These are phyloP conservation scores for Multifurca ochricompacta DNA, from an alignment of 768 basidiomycete genomes.

Conservation along the genomic window DNA sequence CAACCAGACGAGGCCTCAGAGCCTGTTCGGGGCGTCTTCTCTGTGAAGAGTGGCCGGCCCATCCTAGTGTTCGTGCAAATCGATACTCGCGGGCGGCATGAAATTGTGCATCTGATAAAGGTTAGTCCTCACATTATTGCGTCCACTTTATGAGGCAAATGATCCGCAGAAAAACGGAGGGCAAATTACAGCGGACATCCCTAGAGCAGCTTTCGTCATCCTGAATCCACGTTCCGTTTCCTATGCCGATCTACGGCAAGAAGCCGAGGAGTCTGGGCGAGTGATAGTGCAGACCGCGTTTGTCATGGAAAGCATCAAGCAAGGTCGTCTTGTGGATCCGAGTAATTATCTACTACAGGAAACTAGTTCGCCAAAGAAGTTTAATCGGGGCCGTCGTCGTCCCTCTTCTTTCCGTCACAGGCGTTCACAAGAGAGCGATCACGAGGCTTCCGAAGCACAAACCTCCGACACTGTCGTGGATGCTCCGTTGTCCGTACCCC, in stretches of 20 bases:
- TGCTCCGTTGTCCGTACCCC: background rate
- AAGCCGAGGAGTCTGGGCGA: slow-evolving; percentile 31
- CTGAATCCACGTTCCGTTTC: slow-evolving; percentile 44
- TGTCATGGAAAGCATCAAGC: slow-evolving; percentile 43
- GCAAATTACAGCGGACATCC: slow-evolving; percentile 43
- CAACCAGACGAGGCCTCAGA: background rate
- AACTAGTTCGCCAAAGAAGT: background rate
- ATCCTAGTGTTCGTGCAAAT: slow-evolving; percentile 50
- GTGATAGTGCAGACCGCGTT: slow-evolving; percentile 47
- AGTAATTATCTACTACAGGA: slow-evolving; percentile 37
- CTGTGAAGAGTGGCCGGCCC: slow-evolving; percentile 33
- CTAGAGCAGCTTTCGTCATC: slow-evolving; percentile 53
- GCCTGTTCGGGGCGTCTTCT: slow-evolving; percentile 33
- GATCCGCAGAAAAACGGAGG: slow-evolving; percentile 56
- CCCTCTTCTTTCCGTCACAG: background rate
- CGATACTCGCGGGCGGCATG: slow-evolving; percentile 48
- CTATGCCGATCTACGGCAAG: slow-evolving; percentile 40
- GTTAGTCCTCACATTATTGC: background rate
- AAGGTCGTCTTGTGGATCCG: slow-evolving; percentile 37
- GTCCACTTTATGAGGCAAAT: background rate
- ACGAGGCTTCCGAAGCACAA: slow-evolving; percentile 4
- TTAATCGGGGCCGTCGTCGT: background rate
- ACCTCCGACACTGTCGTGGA: slow-evolving; percentile 7
- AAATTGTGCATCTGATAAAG: slow-evolving; percentile 51
- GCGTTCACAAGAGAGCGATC: slow-evolving; percentile 5